phyloP scores from a whole-genome alignment of 1,284 basidiomycete species.

The Ganoderma multipileum region DNA sequence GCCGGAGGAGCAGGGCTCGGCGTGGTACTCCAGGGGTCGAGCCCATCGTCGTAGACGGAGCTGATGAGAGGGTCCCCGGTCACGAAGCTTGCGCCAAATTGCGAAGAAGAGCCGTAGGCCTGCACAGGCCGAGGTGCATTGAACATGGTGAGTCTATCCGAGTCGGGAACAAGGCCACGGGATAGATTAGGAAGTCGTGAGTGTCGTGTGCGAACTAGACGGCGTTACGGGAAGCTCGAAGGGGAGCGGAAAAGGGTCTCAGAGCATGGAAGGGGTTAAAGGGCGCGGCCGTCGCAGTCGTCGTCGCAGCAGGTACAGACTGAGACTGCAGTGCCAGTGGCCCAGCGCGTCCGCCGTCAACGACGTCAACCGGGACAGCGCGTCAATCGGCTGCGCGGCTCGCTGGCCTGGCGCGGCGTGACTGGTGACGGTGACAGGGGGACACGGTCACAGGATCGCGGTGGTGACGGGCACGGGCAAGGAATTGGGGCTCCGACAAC shows the following conservation, averaged over 20 bases:
- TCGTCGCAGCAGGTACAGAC: slow-evolving; percentile 13
- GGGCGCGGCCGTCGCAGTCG: slow-evolving; percentile 1
- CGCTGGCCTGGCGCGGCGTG: slow-evolving; percentile 9
- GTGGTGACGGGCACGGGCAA: slow-evolving; percentile 28
- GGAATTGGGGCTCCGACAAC: slow-evolving; percentile 35
- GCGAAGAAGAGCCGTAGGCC: slow-evolving; percentile 62
- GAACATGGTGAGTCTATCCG: slow-evolving; percentile 59
- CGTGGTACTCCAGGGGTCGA: slow-evolving; percentile 88
- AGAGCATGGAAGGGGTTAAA: neutral
- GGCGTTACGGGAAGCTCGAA: neutral
- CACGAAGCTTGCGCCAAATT: slow-evolving; percentile 74
- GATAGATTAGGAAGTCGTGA: slow-evolving; percentile 1
- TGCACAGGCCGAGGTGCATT: slow-evolving; percentile 77
- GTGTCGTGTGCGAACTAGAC: neutral
- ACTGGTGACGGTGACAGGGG: slow-evolving; percentile 16
- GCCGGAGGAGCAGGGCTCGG: slow-evolving; percentile 80
- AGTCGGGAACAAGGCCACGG: slow-evolving; percentile 9
- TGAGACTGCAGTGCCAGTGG: neutral
- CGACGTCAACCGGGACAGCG: slow-evolving; percentile 17
- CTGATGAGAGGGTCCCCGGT: slow-evolving; percentile 78
- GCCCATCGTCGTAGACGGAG: slow-evolving; percentile 77
- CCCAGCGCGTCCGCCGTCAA: slow-evolving; percentile 15
- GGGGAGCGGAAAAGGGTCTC: neutral
- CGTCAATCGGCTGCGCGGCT: slow-evolving; percentile 1
- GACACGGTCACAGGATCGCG: slow-evolving; percentile 33